These are phyloP conservation scores for Rhytidiadelphus loreus DNA, from an alignment of 225 moss, liverwort and hornwort genomes.

Conservation along the genomic window DNA sequence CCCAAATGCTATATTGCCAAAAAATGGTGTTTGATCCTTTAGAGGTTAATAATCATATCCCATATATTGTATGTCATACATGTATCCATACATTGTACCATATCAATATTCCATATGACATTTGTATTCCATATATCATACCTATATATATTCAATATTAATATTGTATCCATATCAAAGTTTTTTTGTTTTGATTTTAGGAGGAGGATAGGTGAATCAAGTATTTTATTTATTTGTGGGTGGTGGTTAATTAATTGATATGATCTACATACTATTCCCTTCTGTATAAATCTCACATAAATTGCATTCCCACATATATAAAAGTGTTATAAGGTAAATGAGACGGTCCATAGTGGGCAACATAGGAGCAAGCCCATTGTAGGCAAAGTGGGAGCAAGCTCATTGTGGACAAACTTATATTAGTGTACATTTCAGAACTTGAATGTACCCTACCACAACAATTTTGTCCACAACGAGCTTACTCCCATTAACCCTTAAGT, in stretches of 20 bases:
- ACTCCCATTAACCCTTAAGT: no score
- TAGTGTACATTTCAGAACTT: neutral
- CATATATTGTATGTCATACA: neutral
- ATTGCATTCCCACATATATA: neutral
- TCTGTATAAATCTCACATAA: neutral
- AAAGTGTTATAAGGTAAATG: neutral
- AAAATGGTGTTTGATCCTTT: no score
- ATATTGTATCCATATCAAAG: neutral
- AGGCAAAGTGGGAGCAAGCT: no score
- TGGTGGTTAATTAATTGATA: neutral
- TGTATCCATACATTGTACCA: neutral
- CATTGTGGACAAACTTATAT: neutral
- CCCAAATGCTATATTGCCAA: no score
- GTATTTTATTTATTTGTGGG: neutral
- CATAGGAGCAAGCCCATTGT: no score
- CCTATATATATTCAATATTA: no score
- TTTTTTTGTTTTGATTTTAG: accelerated
- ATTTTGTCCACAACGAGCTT: neutral
- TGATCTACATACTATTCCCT: neutral
- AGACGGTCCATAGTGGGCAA: neutral
- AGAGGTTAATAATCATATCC: accelerated
- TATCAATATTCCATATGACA: neutral
- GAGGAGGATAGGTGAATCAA: accelerated
- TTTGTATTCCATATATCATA: accelerated
- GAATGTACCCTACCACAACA: neutral